Conservation (phyloP, 352 stramenopile species). For the Globisporangium splendens region DNA sequence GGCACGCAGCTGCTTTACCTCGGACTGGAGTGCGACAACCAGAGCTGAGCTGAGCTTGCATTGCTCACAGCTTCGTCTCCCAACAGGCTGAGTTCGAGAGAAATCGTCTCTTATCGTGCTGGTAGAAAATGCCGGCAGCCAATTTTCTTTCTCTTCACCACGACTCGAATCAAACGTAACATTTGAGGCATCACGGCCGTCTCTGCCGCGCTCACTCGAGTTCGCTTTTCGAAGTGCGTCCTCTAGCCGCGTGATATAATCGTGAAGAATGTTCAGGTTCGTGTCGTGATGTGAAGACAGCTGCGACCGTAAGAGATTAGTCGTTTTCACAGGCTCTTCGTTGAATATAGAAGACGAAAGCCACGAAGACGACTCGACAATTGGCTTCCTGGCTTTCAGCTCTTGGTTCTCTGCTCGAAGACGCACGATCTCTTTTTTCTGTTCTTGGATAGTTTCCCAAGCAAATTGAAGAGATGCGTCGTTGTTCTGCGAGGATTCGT, state of each 20-base stretch:
- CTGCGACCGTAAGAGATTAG: slow-evolving; percentile 47
- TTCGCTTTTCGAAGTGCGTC: slow-evolving; percentile 24
- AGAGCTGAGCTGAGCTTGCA: slow-evolving; percentile 32
- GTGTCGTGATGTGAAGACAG: slow-evolving; percentile 51
- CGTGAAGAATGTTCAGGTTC: slow-evolving; percentile 48
- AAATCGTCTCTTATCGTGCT: slow-evolving; percentile 30
- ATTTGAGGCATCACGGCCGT: slow-evolving; percentile 22
- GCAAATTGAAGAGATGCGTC: slow-evolving; percentile 72
- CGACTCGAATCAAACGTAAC: slow-evolving; percentile 42
- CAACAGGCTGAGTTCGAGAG: slow-evolving; percentile 19
- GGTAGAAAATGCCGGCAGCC: slow-evolving; percentile 18
- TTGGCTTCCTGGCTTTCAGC: slow-evolving; percentile 18
- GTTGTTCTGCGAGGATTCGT: slow-evolving; percentile 27
- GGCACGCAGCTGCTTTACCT: slow-evolving; percentile 42
- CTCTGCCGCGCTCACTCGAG: slow-evolving; percentile 5
- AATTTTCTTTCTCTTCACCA: slow-evolving; percentile 26
- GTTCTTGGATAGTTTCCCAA: slow-evolving; percentile 71
- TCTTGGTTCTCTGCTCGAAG: slow-evolving; percentile 53
- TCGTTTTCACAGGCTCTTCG: slow-evolving; percentile 32
- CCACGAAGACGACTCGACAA: not conserved
- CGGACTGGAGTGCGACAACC: slow-evolving; percentile 39
- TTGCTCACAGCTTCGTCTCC: slow-evolving; percentile 32
- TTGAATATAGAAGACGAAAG: slow-evolving; percentile 23
- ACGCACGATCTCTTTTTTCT: slow-evolving; percentile 65
- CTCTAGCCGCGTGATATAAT: slow-evolving; percentile 56